Conservation (phyloP, 257 asterid species). For the Cynanchum wilfordii region DNA sequence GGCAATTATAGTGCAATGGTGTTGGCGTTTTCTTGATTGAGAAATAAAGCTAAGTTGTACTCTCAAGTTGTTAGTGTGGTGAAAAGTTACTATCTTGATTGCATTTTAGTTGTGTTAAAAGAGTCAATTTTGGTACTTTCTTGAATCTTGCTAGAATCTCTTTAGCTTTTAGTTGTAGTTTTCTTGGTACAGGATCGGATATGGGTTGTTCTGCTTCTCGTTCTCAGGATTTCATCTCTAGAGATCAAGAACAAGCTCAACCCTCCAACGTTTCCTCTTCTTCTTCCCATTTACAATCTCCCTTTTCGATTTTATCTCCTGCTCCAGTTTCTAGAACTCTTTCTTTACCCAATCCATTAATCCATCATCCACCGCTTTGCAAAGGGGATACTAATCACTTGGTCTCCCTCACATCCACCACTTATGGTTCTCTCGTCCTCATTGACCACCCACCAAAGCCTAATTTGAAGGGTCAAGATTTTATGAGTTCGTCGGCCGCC, state of each 20-base stretch:
- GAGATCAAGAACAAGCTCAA: conserved; percentile 39
- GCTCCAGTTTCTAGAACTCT: conserved; percentile 44
- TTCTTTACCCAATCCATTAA: conserved; percentile 48
- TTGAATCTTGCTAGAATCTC: neutral
- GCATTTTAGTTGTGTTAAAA: too few species aligned
- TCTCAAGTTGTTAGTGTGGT: neutral
- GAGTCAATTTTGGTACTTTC: neutral
- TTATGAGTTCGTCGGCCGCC: conserved; percentile 19
- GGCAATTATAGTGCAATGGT: neutral
- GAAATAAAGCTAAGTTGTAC: neutral
- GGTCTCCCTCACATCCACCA: conserved; percentile 74
- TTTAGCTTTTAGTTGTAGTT: too few species aligned
- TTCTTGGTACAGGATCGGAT: neutral
- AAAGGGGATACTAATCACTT: conserved; percentile 65
- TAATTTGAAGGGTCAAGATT: conserved; percentile 18
- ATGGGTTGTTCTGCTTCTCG: conserved; percentile 79
- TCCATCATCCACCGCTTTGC: conserved; percentile 54
- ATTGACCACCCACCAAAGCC: conserved; percentile 32
- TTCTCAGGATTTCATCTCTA: conserved; percentile 38
- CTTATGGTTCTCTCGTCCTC: conserved; percentile 73
- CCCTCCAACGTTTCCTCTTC: conserved; percentile 44
- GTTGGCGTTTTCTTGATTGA: conserved; percentile 9
- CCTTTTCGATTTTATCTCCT: neutral
- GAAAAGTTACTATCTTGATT: neutral
- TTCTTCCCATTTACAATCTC: conserved; percentile 36